Base-by-base conservation (phyloP, 2,329 filamentous ascomycete species). In the Neurospora crassa region DNA sequence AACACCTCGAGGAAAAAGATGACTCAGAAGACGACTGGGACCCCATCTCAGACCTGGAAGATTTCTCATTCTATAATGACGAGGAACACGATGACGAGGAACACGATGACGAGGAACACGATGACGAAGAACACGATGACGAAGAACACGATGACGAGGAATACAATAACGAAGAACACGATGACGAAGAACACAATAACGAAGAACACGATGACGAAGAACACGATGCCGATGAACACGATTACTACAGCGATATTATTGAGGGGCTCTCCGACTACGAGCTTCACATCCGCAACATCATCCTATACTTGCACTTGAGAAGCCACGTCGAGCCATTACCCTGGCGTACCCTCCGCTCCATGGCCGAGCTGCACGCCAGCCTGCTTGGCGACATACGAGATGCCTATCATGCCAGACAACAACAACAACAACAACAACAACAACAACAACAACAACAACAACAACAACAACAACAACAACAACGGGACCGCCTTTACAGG, bases 301-400 rank as follows among this genome's bases (percentile, higher is more conserved):
- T 5, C 0, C n/a, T 12, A 5, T 5, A 29, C 24, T 3, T 14
- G 2, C 2, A 8, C 0, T 6, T 16, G 6, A 16, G 47, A 5
- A 5, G 20, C 43, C 12, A 45, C 43, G 10, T 45, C 43, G 8
- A 20, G n/a, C 43, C 4, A 20, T 45, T 18, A n/a, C n/a, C n/a
- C 2, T 47, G 43, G n/a, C 5, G 4, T 1, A 45, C 1, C 10
- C 12, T 47, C 11, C n/a, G 10, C 2, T 2, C 4, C 5, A 47
- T 47, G 43, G n/a, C n/a, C 43, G 2, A 11, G n/a, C 43, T 20
- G 10, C 43, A n/a, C 10, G 4, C n/a, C 43, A 11, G 5, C 5
- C 43, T 45, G 1, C 2, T 20, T 2, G 43, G 4, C 0, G 43
- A 45, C n/a, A 1, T 45, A 20, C 43, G 5, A 5, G 43, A 45